Percentiles rank a stretch among this genome's conserved stretches.
These are phyloP conservation scores for Cardamine occulta DNA, from an alignment of 345 rosid species.

Conservation along the genomic window DNA sequence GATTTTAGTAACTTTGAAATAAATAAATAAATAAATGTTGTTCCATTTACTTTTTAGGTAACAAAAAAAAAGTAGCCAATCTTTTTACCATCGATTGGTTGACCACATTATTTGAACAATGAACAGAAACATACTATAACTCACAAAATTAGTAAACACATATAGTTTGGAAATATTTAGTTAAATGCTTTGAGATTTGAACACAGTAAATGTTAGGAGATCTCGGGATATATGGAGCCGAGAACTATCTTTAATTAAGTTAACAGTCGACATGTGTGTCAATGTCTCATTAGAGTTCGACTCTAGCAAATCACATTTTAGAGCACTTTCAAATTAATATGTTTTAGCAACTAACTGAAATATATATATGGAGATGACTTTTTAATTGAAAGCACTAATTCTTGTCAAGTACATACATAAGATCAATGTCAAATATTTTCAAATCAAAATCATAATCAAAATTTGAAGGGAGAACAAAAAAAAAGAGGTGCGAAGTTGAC, in stretches of 20 bases:
- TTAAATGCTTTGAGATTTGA: constrained; percentile 8
- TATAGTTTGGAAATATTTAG: background rate
- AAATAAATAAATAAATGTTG: background rate
- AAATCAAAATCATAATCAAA: constrained; percentile 32
- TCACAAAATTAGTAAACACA: constrained; percentile 3
- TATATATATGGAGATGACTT: background rate
- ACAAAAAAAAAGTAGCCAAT: background rate
- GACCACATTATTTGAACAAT: constrained; percentile 19
- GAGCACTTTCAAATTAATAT: background rate
- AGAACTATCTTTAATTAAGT: no score
- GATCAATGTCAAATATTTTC: constrained; percentile 32
- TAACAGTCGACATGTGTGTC: no score
- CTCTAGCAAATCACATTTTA: background rate
- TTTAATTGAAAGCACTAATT: constrained; percentile 29
- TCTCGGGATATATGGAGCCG: no score
- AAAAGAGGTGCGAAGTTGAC: constrained; percentile 50
- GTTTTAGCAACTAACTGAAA: background rate
- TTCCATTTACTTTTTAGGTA: constrained; percentile 28
- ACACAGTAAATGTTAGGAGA: background rate
- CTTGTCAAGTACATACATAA: constrained; percentile 35
- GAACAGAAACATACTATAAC: constrained; percentile 7
- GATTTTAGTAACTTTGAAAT: background rate
- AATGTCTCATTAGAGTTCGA: no score
- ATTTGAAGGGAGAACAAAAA: background rate
- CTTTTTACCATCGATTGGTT: constrained; percentile 10